phyloP scores from a whole-genome alignment of 192 early-diverging fungal species.

The Mortierella hygrophila region DNA sequence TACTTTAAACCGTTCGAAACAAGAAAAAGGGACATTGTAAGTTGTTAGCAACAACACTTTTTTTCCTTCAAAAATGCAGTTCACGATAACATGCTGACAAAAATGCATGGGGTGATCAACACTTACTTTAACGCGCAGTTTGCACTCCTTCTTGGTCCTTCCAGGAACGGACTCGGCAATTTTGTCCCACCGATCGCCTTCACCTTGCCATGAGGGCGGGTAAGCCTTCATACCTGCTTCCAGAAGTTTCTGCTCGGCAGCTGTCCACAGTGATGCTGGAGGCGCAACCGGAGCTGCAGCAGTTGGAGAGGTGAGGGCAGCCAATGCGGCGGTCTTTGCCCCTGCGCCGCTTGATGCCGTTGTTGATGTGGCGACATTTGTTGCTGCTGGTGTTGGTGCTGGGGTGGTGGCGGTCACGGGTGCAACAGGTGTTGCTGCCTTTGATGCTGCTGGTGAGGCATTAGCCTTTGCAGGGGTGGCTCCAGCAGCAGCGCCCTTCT shows the following conservation, averaged over 20 bases:
- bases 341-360: constrained; percentile 6
- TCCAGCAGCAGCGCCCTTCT: neutral
- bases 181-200: constrained; percentile 75
- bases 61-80: neutral
- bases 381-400: neutral
- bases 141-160: constrained; percentile 74
- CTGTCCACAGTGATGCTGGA: constrained; percentile 62
- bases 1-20: constrained; percentile 27
- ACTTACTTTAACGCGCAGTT: constrained; percentile 69
- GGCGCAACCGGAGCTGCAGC: constrained; percentile 15
- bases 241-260: constrained; percentile 65
- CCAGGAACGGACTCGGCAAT: constrained; percentile 70
- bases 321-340: constrained; percentile 26
- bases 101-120: neutral
- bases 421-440: neutral
- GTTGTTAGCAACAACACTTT: neutral
- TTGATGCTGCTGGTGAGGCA: neutral
- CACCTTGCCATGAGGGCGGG: constrained; percentile 67
- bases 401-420: neutral
- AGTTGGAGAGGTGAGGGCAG: constrained; percentile 23
- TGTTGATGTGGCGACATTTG: neutral
- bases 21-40: neutral
- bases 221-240: constrained; percentile 70
- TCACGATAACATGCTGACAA: neutral
- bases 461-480: neutral